Evolutionary conservation across 2,329 filamentous ascomycete species (phyloP), one percentile per base, ranked within the genome.

Genomic region (Amesomyces nigricolor): DNA sequence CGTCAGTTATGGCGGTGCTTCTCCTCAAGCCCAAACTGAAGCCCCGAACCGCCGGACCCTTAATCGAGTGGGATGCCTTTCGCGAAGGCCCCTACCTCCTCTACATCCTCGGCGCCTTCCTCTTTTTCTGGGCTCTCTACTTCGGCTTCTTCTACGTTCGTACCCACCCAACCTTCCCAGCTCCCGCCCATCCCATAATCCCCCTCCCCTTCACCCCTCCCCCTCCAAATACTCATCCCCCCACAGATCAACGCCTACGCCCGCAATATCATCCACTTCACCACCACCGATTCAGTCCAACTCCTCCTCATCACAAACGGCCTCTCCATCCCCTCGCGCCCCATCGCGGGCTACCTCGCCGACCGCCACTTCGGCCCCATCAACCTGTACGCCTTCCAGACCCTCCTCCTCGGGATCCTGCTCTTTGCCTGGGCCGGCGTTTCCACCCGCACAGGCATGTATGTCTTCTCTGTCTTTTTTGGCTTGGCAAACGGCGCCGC

Each of bases 301-400:
- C 72, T 86, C 10, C 73, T 87, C 6, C 72, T 87, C 19, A 75
- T 84, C 26, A 74, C 82, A 14, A 85, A 85, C 61, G 81, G 75
- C 5, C 69, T 82, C 13, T 81, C 81, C 0, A 72, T 86, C 1
- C 66, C 79, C 0, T 79, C 77, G 6, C 77, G 83, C 0, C 68
- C 83, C 4, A 55, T 85, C 1, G 77, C 79, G 0, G 78, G 77
- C 2, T 77, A 73, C 54, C 67, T 86, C 2, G 81, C 81, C 0
- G 81, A 86, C 61, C 72, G 65, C 0, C 73, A 70, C 22, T 65
- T 75, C 8, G 83, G 82, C 0, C 73, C 80, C 0, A 71, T 85
- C 30, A 84, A 83, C 59, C 74, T 75, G 0, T 74, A 82, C 16
- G 74, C 82, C 13, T 74, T 80, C 0, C 73, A 75, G 51, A 73